Base-by-base conservation (phyloP, 495 filamentous ascomycete species). In the Xeromyces bisporus region DNA sequence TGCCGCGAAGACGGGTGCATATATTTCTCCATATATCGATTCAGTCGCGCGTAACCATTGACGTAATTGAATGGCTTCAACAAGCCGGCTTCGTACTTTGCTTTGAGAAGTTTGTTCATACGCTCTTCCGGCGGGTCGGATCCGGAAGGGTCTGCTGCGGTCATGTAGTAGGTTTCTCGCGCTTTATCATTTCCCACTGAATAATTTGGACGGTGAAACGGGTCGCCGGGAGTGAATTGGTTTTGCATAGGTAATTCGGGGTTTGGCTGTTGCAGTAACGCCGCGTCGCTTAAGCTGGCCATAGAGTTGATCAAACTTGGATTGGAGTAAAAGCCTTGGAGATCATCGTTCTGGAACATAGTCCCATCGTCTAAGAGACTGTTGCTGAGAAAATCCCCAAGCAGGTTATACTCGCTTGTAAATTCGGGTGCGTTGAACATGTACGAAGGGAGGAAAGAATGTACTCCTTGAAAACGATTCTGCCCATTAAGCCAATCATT, bases 51-150 rank as follows among this genome's bases (percentile, higher is more conserved):
- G 44, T 96, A 97, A 7, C 91, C 89, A 43, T 92, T 91, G 39
- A 93, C 78, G 53, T 97, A 96, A 51, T 93, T 94, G 65, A 96
- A 97, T 6, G 89, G 89, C 46, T 85, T 85, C 39, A 97, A 60
- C 40, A 97, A 63, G 3, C 89, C 89, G 2, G 89, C 89, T 43
- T 93, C 84, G 45, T 87, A 84, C 49, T 97, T 97, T 27, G 91
- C 89, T 50, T 79, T 77, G 32, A 97, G 69, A 1, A 97, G 75
- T 42, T 85, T 83, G 51, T 89, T 80, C 82, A 96, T 91, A 34
- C 91, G 75, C 48, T 92, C 80, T 53, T 93, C 85, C 15, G 89
- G 86, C 10, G 77, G 73, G 47, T 89, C 83, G 37, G 82, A 86
- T 21, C 89, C 89, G 6, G 80, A 75, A 8, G 89, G 89, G 47